phyloP scores from a whole-genome alignment of 2,329 filamentous ascomycete species.

The Pseudogymnoascus sp. region DNA sequence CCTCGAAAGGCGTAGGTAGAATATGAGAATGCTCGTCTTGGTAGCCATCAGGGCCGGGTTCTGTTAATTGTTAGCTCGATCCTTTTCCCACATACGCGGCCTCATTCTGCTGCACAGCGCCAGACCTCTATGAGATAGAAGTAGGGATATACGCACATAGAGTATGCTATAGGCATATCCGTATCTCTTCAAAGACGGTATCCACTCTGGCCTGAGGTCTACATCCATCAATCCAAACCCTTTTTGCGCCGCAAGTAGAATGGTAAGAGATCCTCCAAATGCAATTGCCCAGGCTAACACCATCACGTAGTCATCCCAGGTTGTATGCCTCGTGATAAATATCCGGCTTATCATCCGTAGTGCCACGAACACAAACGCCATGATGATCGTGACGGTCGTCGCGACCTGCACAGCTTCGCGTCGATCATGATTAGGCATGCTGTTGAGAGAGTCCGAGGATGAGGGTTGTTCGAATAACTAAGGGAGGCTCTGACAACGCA shows the following conservation, averaged over 20 bases:
- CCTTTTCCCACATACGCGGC: not conserved
- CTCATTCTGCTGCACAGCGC: not conserved
- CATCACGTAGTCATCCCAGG: constrained; percentile 74
- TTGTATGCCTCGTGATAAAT: constrained; percentile 62
- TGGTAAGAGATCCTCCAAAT: constrained; percentile 57
- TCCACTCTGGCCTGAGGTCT: constrained; percentile 44
- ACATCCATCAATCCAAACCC: constrained; percentile 59
- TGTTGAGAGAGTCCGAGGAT: not conserved
- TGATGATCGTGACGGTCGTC: constrained; percentile 57
- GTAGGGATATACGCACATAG: constrained; percentile 38
- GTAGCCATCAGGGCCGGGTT: constrained; percentile 83
- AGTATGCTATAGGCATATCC: constrained; percentile 56
- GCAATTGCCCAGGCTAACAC: constrained; percentile 66
- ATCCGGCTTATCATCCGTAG: constrained; percentile 65
- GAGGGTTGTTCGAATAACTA: not conserved
- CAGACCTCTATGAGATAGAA: not conserved
- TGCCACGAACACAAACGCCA: constrained; percentile 66
- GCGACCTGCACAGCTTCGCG: constrained; percentile 55
- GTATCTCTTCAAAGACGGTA: constrained; percentile 44
- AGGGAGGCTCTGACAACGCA: not conserved
- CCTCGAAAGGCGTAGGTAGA: constrained; percentile 74
- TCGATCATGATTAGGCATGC: not conserved
- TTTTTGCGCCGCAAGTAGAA: constrained; percentile 53
- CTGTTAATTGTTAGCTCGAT: constrained; percentile 33
- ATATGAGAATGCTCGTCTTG: constrained; percentile 80